phyloP scores from a whole-genome alignment of 352 stramenopile species.

The Phytophthora rubi region DNA sequence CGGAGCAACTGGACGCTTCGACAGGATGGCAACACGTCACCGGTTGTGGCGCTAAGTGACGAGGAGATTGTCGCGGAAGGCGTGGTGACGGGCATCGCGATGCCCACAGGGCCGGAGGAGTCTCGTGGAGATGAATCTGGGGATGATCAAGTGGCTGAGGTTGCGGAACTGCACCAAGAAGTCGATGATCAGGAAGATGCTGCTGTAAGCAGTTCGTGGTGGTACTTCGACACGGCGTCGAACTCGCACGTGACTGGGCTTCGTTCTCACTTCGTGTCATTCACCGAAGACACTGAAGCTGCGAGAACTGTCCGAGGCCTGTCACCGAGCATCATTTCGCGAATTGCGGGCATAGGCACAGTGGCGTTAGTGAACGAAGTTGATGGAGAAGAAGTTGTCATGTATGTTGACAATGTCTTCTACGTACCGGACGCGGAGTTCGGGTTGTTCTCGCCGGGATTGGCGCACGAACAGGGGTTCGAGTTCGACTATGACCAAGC shows the following conservation, averaged over 20 bases:
- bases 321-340: not conserved
- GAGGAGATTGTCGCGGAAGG: too few relatives aligned
- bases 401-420: slow-evolving; percentile 4
- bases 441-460: not conserved
- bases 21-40: too few relatives aligned
- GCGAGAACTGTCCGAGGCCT: not conserved
- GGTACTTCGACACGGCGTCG: slow-evolving; percentile 11
- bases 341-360: not conserved
- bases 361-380: slow-evolving; percentile 1
- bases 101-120: too few relatives aligned
- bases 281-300: not conserved
- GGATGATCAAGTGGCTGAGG: too few relatives aligned
- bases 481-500: not conserved
- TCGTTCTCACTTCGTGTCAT: not conserved
- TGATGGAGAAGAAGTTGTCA: not conserved
- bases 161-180: too few relatives aligned
- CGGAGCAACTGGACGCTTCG: too few relatives aligned
- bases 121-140: too few relatives aligned
- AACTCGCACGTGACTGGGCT: not conserved
- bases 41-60: too few relatives aligned
- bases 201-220: not conserved
- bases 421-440: slow-evolving; percentile 7
- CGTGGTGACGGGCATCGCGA: too few relatives aligned
- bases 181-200: too few relatives aligned
- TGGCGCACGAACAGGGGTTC: slow-evolving; percentile 8